Conservation (phyloP, 2,329 filamentous ascomycete genomes). For the Cladosporium phlei region DNA sequence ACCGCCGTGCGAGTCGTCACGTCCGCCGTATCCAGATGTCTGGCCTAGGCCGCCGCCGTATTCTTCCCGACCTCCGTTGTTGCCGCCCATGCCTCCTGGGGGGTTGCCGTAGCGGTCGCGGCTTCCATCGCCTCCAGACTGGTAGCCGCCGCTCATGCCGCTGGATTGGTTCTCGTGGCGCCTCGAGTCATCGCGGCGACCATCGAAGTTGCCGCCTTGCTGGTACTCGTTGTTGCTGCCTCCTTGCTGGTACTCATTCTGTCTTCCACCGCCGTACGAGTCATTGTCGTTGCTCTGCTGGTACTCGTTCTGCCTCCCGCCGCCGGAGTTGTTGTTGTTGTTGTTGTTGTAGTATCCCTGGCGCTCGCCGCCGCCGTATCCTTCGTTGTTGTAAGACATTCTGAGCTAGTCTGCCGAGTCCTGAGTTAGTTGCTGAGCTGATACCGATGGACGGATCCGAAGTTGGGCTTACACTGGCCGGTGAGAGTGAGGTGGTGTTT, state of each 20-base stretch:
- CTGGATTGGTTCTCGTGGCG: conserved; percentile 2
- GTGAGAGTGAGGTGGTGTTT: too few species aligned
- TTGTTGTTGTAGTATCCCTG: neutral
- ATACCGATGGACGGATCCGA: too few species aligned
- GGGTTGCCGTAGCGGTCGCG: conserved; percentile 13
- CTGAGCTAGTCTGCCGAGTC: neutral
- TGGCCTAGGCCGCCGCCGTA: too few species aligned
- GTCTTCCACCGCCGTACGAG: conserved; percentile 16
- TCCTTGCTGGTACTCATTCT: conserved; percentile 15
- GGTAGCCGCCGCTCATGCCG: neutral
- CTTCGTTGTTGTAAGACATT: conserved; percentile 18
- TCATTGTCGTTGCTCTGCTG: too few species aligned
- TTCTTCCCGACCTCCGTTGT: conserved; percentile 6
- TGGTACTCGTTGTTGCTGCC: conserved; percentile 12
- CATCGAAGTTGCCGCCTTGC: conserved; percentile 12
- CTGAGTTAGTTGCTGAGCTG: neutral
- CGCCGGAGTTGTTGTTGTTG: conserved; percentile 24
- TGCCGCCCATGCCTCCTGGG: conserved; percentile 2
- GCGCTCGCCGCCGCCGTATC: neutral
- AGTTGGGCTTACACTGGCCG: too few species aligned
- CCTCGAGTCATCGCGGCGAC: too few species aligned
- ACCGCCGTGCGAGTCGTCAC: too few species aligned
- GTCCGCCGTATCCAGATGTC: too few species aligned
- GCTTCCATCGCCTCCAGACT: conserved; percentile 14
- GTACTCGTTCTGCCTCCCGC: conserved; percentile 19